Base-by-base conservation (phyloP, 192 early-diverging fungal genomes). In the Backusella morwellensis region DNA sequence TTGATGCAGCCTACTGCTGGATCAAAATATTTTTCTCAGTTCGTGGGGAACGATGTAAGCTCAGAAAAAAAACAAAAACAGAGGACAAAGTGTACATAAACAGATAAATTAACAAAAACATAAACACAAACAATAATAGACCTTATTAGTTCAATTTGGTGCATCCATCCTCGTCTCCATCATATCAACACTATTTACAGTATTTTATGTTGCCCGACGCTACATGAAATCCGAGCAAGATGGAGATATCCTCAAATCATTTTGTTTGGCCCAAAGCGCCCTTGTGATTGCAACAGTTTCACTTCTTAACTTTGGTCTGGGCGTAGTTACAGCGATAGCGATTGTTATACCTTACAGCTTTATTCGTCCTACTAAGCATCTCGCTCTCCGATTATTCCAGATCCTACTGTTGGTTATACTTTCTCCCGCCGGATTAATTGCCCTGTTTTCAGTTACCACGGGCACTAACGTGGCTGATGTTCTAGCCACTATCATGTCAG, bases 281-380 rank as follows among this genome's bases (percentile, higher is more conserved):
- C 80, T 91, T 56, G 71, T 86, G 3, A 86, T 93, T 32, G 89
- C 91, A 2, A 90, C 88, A 7, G 80, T 93, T 4, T 91, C 92
- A 0, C 85, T 91, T 5, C 85, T 93, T 47, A 95, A 95, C 79
- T 92, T 93, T 78, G 93, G 91, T 78, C 72, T 93, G 69, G 92
- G 90, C 0, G 86, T 93, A 4, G 81, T 76, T 17, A 78, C 88
- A 41, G 91, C 90, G 70, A 80, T 86, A 6, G 70, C 90, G 19
- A 85, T 88, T 6, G 85, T 89, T 1, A 77, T 93, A 14, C 93
- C 93, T 6, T 88, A 90, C 76, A 77, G 88, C 67, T 63, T 89
- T 6, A 89, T 92, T 59, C 83, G 87, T 15, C 84, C 87, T 42
- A 83, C 79, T 15, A 32, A 35, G 5, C 67, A 40, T 26, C 34